Evolutionary conservation across 371 early-diverging fungal species (phyloP), one percentile per base, ranked within the genome.

Genomic region (Mucor sp.): DNA sequence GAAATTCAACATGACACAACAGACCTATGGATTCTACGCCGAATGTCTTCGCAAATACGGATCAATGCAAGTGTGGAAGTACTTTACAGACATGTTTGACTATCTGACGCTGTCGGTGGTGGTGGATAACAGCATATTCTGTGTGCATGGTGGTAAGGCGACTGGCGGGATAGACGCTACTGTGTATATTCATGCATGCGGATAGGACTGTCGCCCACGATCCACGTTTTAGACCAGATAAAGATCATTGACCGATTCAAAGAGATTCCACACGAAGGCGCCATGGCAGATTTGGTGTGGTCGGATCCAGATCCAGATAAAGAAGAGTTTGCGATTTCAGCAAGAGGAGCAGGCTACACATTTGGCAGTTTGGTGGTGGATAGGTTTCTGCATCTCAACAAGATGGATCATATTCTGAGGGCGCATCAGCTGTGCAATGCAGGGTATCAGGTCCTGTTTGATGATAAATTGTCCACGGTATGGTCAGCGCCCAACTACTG

Each of bases 251-350:
- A 97, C 71, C 81, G 99, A 64, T 94, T 94, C 72, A 83, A 91
- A 83, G 98, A 99, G 78, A 93, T 98, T 41, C 98, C 99, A 5
- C 96, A 97, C 74, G 96, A 96, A 77, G 99, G 99, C n/a, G 91
- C 95, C 5, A 98, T 99, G 94, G 96, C 97, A 32, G 99, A 99
- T 78, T 79, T 99, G 19, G 94, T 98, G n/a, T 99, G 99, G 99
- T 95, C 96, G 14, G 99, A 99, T 85, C 99, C 99, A 6, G 89
- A 90, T 70, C 86, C 88, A 17, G 93, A 91, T 71, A 86, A 90
- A 65, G 86, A 87, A 47, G 94, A 93, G 39, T 96, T 95, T 78
- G 83, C 90, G n/a, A 86, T 95, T 14, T 94, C 94, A 2, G 93
- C 95, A 48, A 87, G 94, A 79, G 97, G 99, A 15, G 96, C 97